A percentile compares a stretch with the other conserved stretches of the same genome.
phyloP scores from a whole-genome alignment of 441 rosid genomes.

The Erodium trifolium region DNA sequence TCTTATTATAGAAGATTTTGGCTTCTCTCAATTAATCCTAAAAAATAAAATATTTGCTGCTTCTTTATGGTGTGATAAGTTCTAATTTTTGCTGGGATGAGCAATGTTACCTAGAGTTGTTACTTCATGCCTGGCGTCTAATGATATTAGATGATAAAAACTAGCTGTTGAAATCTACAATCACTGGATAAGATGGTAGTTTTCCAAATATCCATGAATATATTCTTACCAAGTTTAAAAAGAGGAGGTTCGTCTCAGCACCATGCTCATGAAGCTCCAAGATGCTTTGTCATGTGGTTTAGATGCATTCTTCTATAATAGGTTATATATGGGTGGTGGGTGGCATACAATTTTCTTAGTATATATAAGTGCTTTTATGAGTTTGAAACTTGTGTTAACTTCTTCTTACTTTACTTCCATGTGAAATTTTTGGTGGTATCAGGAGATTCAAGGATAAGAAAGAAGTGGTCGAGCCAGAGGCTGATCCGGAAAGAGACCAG shows the following conservation, averaged over 20 bases:
- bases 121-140: not conserved
- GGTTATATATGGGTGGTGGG: not conserved
- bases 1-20: too few species aligned
- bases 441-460: slow-evolving; percentile 80
- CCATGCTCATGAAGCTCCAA: not conserved
- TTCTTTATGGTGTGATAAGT: not conserved
- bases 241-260: not conserved
- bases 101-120: not conserved
- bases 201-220: not conserved
- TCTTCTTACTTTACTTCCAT: not conserved
- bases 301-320: not conserved
- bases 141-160: not conserved
- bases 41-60: too few species aligned
- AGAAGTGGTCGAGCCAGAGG: slow-evolving; percentile 68
- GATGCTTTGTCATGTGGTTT: too few species aligned
- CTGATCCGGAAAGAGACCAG: slow-evolving; percentile 95
- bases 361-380: not conserved
- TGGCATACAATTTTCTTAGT: not conserved
- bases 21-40: too few species aligned
- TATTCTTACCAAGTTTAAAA: not conserved
- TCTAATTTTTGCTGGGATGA: not conserved
- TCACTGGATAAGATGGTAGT: not conserved
- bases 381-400: not conserved
- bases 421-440: slow-evolving; percentile 12
- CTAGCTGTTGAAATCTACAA: not conserved